Evolutionary conservation across 179 eudicot species (phyloP).

Genomic region (Kewa caespitosa): DNA sequence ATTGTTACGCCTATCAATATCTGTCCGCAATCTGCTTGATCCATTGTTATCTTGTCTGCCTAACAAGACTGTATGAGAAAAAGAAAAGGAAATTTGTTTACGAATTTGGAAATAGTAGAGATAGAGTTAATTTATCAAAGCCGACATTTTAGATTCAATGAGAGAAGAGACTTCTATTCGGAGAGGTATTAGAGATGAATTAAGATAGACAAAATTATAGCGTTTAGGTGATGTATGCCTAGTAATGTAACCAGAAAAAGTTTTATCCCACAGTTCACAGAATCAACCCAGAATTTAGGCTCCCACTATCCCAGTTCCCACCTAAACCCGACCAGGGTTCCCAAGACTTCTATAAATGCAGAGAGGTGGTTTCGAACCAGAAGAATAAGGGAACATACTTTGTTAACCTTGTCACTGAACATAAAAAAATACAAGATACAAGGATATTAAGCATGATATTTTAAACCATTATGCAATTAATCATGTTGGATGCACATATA

Average conservation of each 20-base stretch:
- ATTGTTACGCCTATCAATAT: neutral
- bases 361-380: conserved; percentile 14
- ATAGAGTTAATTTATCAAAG: too few species aligned
- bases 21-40: neutral
- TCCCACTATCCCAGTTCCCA: too few species aligned
- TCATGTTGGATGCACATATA: neutral
- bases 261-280: neutral
- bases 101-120: too few species aligned
- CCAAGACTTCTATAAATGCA: too few species aligned
- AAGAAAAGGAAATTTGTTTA: too few species aligned
- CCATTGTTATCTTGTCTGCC: neutral
- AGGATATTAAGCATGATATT: neutral
- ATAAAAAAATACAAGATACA: conserved; percentile 6
- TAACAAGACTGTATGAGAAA: neutral
- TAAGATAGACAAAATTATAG: neutral
- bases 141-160: neutral
- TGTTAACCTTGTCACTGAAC: neutral
- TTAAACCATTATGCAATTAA: neutral
- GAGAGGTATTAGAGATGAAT: neutral
- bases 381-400: conserved; percentile 3
- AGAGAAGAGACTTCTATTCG: neutral
- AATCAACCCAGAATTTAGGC: too few species aligned
- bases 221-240: neutral
- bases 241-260: neutral
- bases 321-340: too few species aligned